Conservation (phyloP, 1,284 basidiomycete genomes). For the Ustilago bromivora region DNA sequence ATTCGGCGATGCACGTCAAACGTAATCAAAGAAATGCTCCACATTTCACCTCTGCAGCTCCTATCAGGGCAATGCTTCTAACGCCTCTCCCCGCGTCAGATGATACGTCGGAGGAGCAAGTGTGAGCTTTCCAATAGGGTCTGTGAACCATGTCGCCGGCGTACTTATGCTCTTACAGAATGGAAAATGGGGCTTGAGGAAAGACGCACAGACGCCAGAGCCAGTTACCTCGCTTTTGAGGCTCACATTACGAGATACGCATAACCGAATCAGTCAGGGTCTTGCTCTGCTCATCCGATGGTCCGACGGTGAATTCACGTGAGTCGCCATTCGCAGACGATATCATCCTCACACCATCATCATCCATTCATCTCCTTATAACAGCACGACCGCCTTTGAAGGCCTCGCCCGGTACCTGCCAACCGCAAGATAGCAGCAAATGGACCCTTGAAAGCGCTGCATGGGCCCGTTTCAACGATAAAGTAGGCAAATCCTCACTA, state of each 20-base stretch:
- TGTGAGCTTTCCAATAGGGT: no score
- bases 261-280: neutral
- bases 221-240: neutral
- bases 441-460: neutral
- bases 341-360: neutral
- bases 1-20: constrained; percentile 26
- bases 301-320: neutral
- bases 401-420: neutral
- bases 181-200: no score
- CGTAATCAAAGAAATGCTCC: neutral
- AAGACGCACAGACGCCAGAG: neutral
- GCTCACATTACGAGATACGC: constrained; percentile 1
- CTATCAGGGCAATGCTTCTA: neutral
- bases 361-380: neutral
- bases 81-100: neutral
- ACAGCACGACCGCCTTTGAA: neutral
- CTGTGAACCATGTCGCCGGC: no score
- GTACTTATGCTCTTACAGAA: no score
- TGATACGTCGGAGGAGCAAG: no score
- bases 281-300: constrained; percentile 2
- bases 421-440: neutral
- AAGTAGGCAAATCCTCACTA: neutral
- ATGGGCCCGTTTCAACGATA: neutral
- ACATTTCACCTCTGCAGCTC: neutral
- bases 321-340: neutral